Percentiles rank a stretch among this genome's conserved stretches.
These are phyloP conservation scores for Didymella exigua DNA, from an alignment of 2,329 filamentous ascomycete genomes.

Conservation along the genomic window DNA sequence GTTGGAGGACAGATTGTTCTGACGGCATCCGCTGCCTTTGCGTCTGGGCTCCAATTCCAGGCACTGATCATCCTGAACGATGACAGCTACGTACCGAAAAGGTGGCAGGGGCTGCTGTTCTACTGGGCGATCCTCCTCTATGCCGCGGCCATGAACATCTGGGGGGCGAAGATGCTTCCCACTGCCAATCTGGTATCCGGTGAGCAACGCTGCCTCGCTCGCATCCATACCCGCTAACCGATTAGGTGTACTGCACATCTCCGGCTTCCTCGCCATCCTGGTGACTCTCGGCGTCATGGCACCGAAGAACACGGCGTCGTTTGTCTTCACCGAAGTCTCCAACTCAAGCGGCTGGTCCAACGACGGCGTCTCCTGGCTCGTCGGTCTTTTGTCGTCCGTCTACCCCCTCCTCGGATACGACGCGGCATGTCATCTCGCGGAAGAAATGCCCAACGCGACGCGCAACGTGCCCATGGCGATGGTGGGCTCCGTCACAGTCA, in stretches of 20 bases:
- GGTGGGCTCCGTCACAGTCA: conserved; percentile 46
- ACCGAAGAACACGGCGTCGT: conserved; percentile 24
- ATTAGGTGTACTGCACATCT: conserved; percentile 22
- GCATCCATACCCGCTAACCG: conserved; percentile 6
- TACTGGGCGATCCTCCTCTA: conserved; percentile 55
- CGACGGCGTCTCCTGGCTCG: conserved; percentile 31
- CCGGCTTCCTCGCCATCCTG: conserved; percentile 24
- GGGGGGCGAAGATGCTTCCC: conserved; percentile 48
- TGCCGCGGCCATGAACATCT: conserved; percentile 51
- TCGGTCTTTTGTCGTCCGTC: conserved; percentile 30
- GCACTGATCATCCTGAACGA: conserved; percentile 53
- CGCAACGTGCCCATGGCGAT: conserved; percentile 44
- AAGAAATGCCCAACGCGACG: conserved; percentile 38
- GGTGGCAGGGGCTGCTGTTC: conserved; percentile 56
- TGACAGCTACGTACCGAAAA: conserved; percentile 48
- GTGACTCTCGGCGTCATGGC: conserved; percentile 30
- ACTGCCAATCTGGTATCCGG: conserved; percentile 43
- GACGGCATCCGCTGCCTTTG: conserved; percentile 57
- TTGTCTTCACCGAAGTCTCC: conserved; percentile 27
- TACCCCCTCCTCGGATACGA: conserved; percentile 46
- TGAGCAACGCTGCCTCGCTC: neutral
- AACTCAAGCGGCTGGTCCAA: conserved; percentile 31
- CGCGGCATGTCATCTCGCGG: conserved; percentile 50
- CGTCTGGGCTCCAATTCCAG: conserved; percentile 53
- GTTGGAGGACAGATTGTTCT: conserved; percentile 55